These are phyloP conservation scores for Alternaria sp. DNA, from an alignment of 2,329 filamentous ascomycete species.

Conservation along the genomic window DNA sequence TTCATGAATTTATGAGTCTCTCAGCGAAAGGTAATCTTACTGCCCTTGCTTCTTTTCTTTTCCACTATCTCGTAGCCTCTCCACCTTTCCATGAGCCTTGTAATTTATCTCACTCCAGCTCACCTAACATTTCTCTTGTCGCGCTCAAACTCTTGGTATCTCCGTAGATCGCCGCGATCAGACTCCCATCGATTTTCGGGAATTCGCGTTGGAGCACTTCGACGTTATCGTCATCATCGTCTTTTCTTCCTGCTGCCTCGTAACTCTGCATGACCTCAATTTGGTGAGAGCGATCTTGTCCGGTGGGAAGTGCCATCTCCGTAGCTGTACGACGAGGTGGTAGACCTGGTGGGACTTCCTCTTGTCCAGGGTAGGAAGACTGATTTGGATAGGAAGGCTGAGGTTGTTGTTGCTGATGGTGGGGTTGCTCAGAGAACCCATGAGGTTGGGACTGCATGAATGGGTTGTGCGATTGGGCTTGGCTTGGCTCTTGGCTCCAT, in stretches of 20 bases:
- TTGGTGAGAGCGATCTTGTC: conserved; percentile 51
- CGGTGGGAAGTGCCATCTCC: conserved; percentile 50
- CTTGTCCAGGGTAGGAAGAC: conserved; percentile 3
- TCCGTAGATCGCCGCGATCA: conserved; percentile 55
- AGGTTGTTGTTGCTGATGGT: conserved; percentile 6
- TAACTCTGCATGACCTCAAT: conserved; percentile 53
- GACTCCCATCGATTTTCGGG: conserved; percentile 51
- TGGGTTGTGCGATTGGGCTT: conserved; percentile 11
- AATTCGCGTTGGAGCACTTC: conserved; percentile 53
- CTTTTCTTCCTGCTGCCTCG: conserved; percentile 41
- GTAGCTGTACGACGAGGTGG: conserved; percentile 40
- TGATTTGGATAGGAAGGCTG: conserved; percentile 14
- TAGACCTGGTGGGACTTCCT: conserved; percentile 28
- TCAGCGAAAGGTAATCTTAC: background rate
- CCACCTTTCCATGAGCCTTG: no score
- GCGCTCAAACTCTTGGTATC: conserved; percentile 51
- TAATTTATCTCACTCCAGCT: conserved; percentile 34
- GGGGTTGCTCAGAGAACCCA: conserved; percentile 10
- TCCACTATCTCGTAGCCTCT: background rate
- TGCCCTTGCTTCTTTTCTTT: background rate
- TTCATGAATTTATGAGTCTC: no score
- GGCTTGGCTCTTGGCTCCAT: conserved; percentile 16
- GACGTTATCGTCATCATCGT: conserved; percentile 51
- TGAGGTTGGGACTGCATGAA: conserved; percentile 10
- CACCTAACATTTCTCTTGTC: conserved; percentile 54